These are phyloP conservation scores for Dysphania ambrosioides DNA, from an alignment of 148 eudicot species.

Conservation along the genomic window DNA sequence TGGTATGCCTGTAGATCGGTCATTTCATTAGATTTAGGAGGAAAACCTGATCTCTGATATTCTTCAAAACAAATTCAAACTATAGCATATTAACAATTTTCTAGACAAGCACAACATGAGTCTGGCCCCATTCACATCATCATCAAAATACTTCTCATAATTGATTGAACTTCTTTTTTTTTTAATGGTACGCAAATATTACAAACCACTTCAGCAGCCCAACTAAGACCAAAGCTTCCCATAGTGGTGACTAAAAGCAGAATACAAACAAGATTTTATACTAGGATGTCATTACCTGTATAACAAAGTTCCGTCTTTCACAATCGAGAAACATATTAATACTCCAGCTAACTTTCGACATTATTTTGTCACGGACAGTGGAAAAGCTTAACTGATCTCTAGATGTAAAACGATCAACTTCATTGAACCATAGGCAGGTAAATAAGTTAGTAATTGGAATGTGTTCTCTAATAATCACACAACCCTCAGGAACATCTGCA, in stretches of 20 bases:
- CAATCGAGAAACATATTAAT: constrained; percentile 88
- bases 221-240: not conserved
- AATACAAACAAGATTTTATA: not conserved
- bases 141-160: not conserved
- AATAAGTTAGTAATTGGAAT: constrained; percentile 82
- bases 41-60: not conserved
- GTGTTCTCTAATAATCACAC: constrained; percentile 84
- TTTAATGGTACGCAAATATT: not conserved
- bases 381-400: constrained; percentile 95
- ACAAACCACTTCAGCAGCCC: not conserved
- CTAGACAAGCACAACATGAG: not conserved
- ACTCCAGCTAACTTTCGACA: constrained; percentile 67
- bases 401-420: constrained; percentile 94
- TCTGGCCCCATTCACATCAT: not conserved
- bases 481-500: constrained; percentile 98
- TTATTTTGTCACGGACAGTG: constrained; percentile 75
- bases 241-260: not conserved
- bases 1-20: constrained; percentile 64
- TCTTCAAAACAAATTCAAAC: not conserved
- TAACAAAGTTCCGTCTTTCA: constrained; percentile 89
- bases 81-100: not conserved
- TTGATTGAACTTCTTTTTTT: not conserved
- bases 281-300: constrained; percentile 54
- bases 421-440: constrained; percentile 93
- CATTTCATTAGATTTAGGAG: not conserved